Base-by-base conservation (phyloP, 2,329 filamentous ascomycete species). In the Aspergillus sp. region DNA sequence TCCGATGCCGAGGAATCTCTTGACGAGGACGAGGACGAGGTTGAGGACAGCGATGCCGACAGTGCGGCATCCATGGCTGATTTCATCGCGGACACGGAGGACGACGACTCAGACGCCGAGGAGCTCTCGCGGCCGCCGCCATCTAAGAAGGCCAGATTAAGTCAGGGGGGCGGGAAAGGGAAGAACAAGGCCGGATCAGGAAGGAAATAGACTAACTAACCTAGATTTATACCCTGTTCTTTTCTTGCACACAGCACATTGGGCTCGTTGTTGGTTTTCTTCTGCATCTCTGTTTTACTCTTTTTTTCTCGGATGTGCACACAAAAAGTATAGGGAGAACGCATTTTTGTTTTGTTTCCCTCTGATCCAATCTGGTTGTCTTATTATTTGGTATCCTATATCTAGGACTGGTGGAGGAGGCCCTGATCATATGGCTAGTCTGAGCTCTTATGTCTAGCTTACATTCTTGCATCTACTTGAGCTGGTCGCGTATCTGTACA, bases 11-110 rank as follows among this genome's bases (percentile, higher is more conserved):
- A 80, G 15, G 77, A 80, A 41, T 82, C 79, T 7, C 81, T 84
- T 2, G 24, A 86, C 21, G 84, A 85, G 59, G 82, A 86, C 17
- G 84, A 87, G 58, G 83, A 85, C 39, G 59, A 57, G 46, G 81
- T 86, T 37, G 86, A 88, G 6, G 86, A 84, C 9, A 83, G 85
- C 49, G 81, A 86, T 55, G 81, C 85, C 24, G 85, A 87, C 6
- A 86, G 87, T 59, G 83, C 82, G 11, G 76, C 73, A 51, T 76
- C 71, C 27, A 77, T 70, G 64, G 73, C 74, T 48, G 79, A 80
- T 51, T 76, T 79, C 62, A 74, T 81, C 50, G 75, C 77, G 6
- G 78, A 81, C 55, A 77, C 75, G 3, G 80, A 61, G 53, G 76
- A 80, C 21, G 63, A 66, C 21, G 63, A 66, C 23, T 73, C 68